Base-by-base conservation (phyloP, 2,329 filamentous ascomycete species). In the Penicillium sp. region DNA sequence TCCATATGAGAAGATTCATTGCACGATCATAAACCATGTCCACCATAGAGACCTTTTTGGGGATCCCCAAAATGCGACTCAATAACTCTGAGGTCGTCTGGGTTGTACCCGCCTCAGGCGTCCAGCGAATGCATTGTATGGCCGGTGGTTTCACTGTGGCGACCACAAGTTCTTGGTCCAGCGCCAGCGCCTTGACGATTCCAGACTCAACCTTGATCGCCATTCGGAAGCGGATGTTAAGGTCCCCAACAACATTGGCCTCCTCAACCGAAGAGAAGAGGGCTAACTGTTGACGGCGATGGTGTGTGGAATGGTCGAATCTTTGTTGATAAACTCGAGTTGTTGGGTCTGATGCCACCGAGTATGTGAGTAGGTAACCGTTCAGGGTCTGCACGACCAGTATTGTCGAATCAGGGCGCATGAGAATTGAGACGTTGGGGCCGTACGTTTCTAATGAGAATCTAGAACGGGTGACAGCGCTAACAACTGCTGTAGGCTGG, bases 171-270 rank as follows among this genome's bases (percentile, higher is more conserved):
- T 97, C 93, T 48, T 95, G 89, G 58, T 97, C 93, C 18, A 97
- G 78, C 2, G 93, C 92, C 46, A 97, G 74, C 10, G 88, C 89
- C 62, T 85, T 88, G 59, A 85, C 84, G 60, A 99, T 96, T 2
- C 93, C 93, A 2, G 93, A 93, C 70, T 99, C 93, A 14, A 99
- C 89, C 67, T 95, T 95, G 64, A 99, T 97, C 12, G 95, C 92
- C 88, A 96, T 95, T 49, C 92, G 83, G 71, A 99, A 99, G 10
- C 89, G 87, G 41, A 99, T 80, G 61, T 87, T 95, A 48, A 95
- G 83, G 70, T 99, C 93, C 45, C 83, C 82, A 42, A 95, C 84
- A 3, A 89, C 89, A 41, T 80, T 80, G 9, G 88, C 88, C 68
- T 96, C 93, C 29, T 91, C 91, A 1, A 87, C 82, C 0, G 88